Evolutionary conservation across 2,329 filamentous ascomycete genomes (phyloP).

Genomic region (Coniella vitis): DNA sequence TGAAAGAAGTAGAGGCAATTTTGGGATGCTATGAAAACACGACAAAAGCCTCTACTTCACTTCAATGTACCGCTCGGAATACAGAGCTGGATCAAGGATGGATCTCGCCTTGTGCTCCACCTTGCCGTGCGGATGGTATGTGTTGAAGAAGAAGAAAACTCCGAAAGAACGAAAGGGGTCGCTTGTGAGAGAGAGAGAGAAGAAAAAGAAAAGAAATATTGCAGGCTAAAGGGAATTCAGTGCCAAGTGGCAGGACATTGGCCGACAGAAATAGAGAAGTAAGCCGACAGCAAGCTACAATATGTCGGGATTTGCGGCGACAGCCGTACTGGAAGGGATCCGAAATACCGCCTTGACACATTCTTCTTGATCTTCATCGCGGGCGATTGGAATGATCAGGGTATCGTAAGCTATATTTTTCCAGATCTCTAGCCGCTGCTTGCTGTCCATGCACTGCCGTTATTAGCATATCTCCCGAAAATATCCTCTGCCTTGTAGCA

Average conservation of each 20-base stretch:
- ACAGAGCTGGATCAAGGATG: constrained; percentile 66
- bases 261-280: neutral
- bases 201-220: neutral
- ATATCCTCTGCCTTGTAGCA: too few relatives aligned
- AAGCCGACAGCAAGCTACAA: too few relatives aligned
- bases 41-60: constrained; percentile 6
- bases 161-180: constrained; percentile 8
- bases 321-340: neutral
- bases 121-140: constrained; percentile 61
- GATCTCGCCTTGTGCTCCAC: constrained; percentile 71
- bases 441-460: neutral
- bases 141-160: neutral
- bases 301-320: neutral
- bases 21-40: constrained; percentile 8
- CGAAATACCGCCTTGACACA: constrained; percentile 6
- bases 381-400: neutral
- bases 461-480: neutral
- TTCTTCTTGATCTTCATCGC: constrained; percentile 6
- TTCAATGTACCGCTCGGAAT: constrained; percentile 66
- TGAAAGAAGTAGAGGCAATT: constrained; percentile 23
- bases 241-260: too few relatives aligned
- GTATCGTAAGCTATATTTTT: constrained; percentile 14
- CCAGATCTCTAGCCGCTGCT: neutral
- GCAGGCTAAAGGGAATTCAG: neutral
- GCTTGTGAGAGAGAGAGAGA: constrained; percentile 8